A percentile compares a stretch with the other conserved stretches of the same genome.
phyloP scores from a whole-genome alignment of 176 grass and related monocot genomes.

The Aegilops speltoides region DNA sequence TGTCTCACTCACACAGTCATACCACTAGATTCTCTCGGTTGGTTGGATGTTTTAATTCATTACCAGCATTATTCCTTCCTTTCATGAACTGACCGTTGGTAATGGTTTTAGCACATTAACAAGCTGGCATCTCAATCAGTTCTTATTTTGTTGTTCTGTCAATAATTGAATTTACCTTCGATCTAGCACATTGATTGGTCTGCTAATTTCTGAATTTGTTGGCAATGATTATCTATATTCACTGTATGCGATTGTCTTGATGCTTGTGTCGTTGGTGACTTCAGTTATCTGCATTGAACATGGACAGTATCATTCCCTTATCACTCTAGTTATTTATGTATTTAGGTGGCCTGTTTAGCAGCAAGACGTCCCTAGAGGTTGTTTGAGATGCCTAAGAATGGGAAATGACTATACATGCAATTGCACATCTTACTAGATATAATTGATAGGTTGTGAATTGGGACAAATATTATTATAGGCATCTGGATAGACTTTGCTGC shows the following conservation, averaged over 20 bases:
- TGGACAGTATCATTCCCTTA: neutral
- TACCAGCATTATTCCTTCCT: neutral
- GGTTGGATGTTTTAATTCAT: neutral
- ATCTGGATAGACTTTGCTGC: neutral
- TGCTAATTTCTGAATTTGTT: constrained; percentile 31
- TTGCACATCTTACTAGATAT: neutral
- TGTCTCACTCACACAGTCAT: neutral
- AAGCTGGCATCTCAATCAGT: neutral
- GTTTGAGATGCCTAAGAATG: neutral
- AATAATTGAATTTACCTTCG: neutral
- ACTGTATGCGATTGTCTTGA: neutral
- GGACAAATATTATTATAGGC: neutral
- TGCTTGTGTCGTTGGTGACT: neutral
- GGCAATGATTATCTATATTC: neutral
- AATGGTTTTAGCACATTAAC: neutral
- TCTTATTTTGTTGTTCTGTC: neutral
- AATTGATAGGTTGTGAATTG: neutral
- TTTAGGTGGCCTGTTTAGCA: neutral
- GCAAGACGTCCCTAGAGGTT: neutral
- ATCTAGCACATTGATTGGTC: neutral
- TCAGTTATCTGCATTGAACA: neutral
- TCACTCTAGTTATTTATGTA: neutral
- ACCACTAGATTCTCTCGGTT: neutral
- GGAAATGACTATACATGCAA: neutral
- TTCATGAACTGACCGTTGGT: neutral